Evolutionary conservation across 345 rosid genomes (phyloP), one percentile per base, ranked within the genome.

Genomic region (Salix udensis): DNA sequence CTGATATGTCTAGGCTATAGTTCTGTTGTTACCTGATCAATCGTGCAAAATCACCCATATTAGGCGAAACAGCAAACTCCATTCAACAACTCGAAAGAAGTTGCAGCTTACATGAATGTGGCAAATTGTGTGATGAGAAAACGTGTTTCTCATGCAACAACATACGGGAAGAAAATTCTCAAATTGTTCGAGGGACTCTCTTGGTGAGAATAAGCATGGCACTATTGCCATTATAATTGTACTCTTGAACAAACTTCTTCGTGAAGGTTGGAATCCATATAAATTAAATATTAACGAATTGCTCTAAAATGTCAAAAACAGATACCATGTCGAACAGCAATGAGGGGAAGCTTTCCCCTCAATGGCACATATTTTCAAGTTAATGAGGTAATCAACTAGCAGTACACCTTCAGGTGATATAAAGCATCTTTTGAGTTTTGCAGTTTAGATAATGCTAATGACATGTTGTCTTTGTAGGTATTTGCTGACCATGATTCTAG

Each of bases 41-140:
- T 72, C 53, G 7, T 58, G 13, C 68, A 55, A 34, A 77, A 65
- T 52, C 65, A 28, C 65, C 40, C 7, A 21, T 8, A 67, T 30
- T 44, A 96, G 98, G 99, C 69, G 99, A 96, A 86, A 96, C 93
- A 0, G 88, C 89, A 71, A 82, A 87, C 82, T 92, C 98, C 18
- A 76, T 92, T 74, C 85, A 86, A 83, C 92, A 89, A 75, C 85
- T 92, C 2, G 90, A 88, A 81, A 77, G 81, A 71, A 85, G 67
- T 34, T 96, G 99, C 78, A 73, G 71, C 42, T 86, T 78, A 19
- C 92, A 85, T 76, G 91, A 78, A 62, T 19, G 40, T 28, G 93
- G 89, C 44, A 60, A 67, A 42, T 66, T 90, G 61, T 93, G 99
- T 71, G 50, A 84, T 13, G 89, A 90, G 69, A 68, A 75, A 53